These are phyloP conservation scores for Ogataea haglerorum DNA, from an alignment of 805 yeast species.

Conservation along the genomic window DNA sequence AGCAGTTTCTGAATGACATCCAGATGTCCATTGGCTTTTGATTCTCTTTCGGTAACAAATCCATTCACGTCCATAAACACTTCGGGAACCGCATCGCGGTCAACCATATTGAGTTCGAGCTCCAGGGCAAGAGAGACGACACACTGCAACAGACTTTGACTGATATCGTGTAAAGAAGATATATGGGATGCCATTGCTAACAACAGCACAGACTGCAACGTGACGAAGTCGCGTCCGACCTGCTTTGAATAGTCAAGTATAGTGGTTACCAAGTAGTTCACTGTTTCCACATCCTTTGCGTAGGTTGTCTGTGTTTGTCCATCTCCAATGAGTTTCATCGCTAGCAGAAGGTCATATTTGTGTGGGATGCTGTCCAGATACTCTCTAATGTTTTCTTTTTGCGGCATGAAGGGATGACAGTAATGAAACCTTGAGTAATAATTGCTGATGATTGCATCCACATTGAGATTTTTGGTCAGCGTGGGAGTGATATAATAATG, in stretches of 20 bases:
- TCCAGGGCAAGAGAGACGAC: constrained; percentile 38
- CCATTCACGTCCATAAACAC: constrained; percentile 36
- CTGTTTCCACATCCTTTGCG: constrained; percentile 38
- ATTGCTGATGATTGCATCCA: constrained; percentile 25
- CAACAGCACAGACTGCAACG: constrained; percentile 41
- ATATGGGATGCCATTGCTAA: constrained; percentile 45
- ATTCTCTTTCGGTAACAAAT: constrained; percentile 20
- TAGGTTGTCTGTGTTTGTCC: constrained; percentile 40
- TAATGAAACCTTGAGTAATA: constrained; percentile 40
- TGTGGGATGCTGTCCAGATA: constrained; percentile 35
- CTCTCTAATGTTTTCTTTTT: constrained; percentile 31
- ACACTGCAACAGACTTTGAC: constrained; percentile 40
- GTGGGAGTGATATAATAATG: constrained; percentile 31
- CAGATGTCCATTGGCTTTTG: constrained; percentile 15
- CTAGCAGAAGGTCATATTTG: constrained; percentile 40
- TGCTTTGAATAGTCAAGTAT: constrained; percentile 31
- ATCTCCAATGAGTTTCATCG: constrained; percentile 48
- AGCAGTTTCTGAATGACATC: constrained; percentile 15
- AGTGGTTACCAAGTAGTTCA: constrained; percentile 36
- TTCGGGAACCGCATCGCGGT: constrained; percentile 28
- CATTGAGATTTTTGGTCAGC: constrained; percentile 25
- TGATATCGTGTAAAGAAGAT: constrained; percentile 48
- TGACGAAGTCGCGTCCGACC: constrained; percentile 39
- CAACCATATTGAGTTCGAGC: constrained; percentile 39
- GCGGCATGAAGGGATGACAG: constrained; percentile 49